Percentiles rank a stretch among this genome's conserved stretches.
phyloP scores from a whole-genome alignment of 257 asterid species.

The Nicotiana paniculata region DNA sequence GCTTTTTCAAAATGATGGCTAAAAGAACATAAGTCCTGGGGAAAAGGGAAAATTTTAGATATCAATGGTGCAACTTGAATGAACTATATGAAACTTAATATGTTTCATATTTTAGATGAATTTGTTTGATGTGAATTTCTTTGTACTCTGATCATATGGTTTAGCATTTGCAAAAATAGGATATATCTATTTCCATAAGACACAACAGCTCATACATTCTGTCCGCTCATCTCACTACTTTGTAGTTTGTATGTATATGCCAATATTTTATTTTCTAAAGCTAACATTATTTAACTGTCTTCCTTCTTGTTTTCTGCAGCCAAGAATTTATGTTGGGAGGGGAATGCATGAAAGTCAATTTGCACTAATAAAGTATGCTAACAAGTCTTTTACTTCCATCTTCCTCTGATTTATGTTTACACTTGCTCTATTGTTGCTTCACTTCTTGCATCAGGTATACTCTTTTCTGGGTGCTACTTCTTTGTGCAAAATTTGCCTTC shows the following conservation, averaged over 20 bases:
- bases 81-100: neutral
- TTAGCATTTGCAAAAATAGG: neutral
- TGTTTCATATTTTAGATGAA: neutral
- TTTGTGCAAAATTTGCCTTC: slow-evolving; percentile 67
- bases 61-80: neutral
- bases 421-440: slow-evolving; percentile 15
- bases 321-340: slow-evolving; percentile 90
- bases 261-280: neutral
- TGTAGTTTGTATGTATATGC: neutral
- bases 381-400: slow-evolving; percentile 10
- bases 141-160: slow-evolving; percentile 19
- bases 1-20: neutral
- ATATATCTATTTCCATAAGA: neutral
- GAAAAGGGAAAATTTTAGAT: neutral
- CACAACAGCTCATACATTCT: neutral
- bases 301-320: slow-evolving; percentile 46
- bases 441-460: slow-evolving; percentile 62
- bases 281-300: slow-evolving; percentile 9
- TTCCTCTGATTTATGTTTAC: slow-evolving; percentile 9
- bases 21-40: neutral
- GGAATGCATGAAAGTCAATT: slow-evolving; percentile 98
- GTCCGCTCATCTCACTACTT: neutral
- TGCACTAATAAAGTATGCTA: slow-evolving; percentile 79
- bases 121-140: neutral
- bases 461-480: slow-evolving; percentile 79